Evolutionary conservation across 345 rosid genomes (phyloP).

Genomic region (Hirschfeldia incana): DNA sequence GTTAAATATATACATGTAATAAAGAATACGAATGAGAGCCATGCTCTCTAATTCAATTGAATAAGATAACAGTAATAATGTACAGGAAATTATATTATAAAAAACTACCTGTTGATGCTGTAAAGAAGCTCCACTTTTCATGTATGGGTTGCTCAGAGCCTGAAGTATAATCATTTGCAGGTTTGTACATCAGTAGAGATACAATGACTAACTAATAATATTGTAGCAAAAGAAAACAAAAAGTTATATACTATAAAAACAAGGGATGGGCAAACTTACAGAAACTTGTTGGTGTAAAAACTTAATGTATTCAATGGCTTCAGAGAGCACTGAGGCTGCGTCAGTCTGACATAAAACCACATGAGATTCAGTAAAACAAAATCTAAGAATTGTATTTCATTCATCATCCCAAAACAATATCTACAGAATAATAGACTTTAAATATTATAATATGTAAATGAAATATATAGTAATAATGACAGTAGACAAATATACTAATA

Average conservation of each 20-base stretch:
- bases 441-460: background rate
- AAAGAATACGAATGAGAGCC: constrained; percentile 24
- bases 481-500: constrained; percentile 40
- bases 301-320: constrained; percentile 95
- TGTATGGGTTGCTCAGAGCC: constrained; percentile 88
- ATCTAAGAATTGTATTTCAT: constrained; percentile 35
- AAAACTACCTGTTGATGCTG: constrained; percentile 71
- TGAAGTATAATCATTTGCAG: constrained; percentile 44
- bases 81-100: background rate
- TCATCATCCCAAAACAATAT: constrained; percentile 26
- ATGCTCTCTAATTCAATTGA: constrained; percentile 18
- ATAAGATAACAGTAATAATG: constrained; percentile 22
- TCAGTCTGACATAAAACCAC: constrained; percentile 74
- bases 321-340: constrained; percentile 99
- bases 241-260: constrained; percentile 9
- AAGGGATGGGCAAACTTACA: constrained; percentile 57
- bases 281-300: constrained; percentile 90
- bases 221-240: background rate
- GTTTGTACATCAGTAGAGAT: constrained; percentile 34
- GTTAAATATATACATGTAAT: background rate
- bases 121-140: constrained; percentile 85
- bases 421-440: constrained; percentile 21
- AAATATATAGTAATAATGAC: constrained; percentile 33
- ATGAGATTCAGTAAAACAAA: constrained; percentile 44
- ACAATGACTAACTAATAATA: constrained; percentile 1